Evolutionary conservation across 495 filamentous ascomycete genomes (phyloP).

Genomic region (Penicillium psychrofluorescens): DNA sequence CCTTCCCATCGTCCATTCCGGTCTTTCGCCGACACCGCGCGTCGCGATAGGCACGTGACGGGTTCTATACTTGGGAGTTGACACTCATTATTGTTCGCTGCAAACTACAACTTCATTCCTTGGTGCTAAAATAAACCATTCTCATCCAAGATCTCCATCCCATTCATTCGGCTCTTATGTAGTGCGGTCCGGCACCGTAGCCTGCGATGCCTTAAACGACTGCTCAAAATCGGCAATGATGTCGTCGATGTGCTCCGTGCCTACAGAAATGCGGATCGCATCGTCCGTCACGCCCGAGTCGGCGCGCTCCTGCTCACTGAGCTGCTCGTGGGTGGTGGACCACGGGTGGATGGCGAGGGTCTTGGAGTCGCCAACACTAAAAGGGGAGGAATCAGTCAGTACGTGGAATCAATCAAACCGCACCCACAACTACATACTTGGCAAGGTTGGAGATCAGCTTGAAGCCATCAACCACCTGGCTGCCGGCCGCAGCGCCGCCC

Average conservation of each 20-base stretch:
- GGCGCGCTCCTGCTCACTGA: constrained; percentile 72
- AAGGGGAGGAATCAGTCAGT: constrained; percentile 6
- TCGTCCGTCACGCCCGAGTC: constrained; percentile 86
- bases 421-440: constrained; percentile 44
- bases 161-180: not conserved
- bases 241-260: constrained; percentile 96
- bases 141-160: too few relatives aligned
- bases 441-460: constrained; percentile 91
- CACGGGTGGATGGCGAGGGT: constrained; percentile 95
- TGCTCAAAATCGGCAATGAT: constrained; percentile 96
- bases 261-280: constrained; percentile 92
- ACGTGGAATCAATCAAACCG: not conserved
- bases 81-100: too few relatives aligned
- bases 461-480: constrained; percentile 85
- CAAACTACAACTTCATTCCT: too few relatives aligned
- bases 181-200: constrained; percentile 18
- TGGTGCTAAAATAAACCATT: too few relatives aligned
- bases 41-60: constrained; percentile 5
- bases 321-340: constrained; percentile 94
- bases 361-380: constrained; percentile 62
- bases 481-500: constrained; percentile 74
- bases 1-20: too few relatives aligned
- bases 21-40: constrained; percentile 6
- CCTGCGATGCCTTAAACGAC: constrained; percentile 60
- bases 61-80: too few relatives aligned